Evolutionary conservation across 148 eudicot genomes (phyloP).

Genomic region (Camellia lanceoleosa): DNA sequence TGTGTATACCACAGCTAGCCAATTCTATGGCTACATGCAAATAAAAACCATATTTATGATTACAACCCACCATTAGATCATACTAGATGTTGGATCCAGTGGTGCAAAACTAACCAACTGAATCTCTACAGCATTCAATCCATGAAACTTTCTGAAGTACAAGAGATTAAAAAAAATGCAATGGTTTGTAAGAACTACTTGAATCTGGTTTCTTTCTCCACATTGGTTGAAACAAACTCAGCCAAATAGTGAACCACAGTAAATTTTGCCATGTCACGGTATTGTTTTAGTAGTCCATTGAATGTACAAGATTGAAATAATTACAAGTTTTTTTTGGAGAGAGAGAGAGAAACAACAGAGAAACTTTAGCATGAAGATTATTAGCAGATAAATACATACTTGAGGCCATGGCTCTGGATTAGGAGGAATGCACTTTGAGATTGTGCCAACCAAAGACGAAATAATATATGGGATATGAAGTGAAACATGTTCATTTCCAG

Average conservation of each 20-base stretch:
- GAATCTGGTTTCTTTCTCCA: neutral
- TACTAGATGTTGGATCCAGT: neutral
- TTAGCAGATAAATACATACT: slow-evolving; percentile 36
- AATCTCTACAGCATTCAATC: neutral
- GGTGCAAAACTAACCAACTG: neutral
- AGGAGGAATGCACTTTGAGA: slow-evolving; percentile 51
- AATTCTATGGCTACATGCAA: neutral
- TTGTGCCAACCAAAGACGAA: slow-evolving; percentile 37
- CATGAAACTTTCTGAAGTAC: neutral
- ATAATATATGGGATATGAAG: slow-evolving; percentile 56
- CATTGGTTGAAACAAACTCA: neutral
- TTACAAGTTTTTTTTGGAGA: neutral
- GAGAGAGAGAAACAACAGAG: neutral
- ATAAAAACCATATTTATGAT: neutral
- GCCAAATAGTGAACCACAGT: neutral
- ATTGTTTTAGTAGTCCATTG: neutral
- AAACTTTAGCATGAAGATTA: neutral
- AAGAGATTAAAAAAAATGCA: neutral
- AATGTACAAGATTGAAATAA: neutral
- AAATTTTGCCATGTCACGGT: neutral
- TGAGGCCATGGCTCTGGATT: slow-evolving; percentile 67
- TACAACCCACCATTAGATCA: neutral
- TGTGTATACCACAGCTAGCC: neutral
- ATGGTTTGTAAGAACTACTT: neutral
- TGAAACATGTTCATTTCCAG: slow-evolving; percentile 53